Base-by-base conservation (phyloP, 179 eudicot genomes). In the Heliamphora pulchella region DNA sequence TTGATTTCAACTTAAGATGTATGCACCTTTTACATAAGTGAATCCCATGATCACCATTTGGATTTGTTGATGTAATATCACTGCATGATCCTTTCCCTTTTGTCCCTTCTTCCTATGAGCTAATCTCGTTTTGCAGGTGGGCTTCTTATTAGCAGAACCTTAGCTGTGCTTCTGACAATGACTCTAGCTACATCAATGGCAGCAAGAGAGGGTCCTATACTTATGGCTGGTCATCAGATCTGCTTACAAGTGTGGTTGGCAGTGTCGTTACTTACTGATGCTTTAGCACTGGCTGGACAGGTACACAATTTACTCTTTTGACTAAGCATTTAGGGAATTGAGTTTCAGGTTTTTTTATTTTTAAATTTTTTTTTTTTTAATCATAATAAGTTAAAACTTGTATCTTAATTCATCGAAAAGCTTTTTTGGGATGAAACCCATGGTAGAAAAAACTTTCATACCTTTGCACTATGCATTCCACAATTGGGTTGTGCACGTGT, bases 241-340 rank as follows among this genome's bases (percentile, higher is more conserved):
- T 93, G 97, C 81, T 79, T 92, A 43, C 84, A 95, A 89, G 86
- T 95, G 61, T 95, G 98, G 98, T 81, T 95, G 87, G 90, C 97
- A 5, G 84, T 95, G 85, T 95, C 98, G 72, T 85, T 95, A 89
- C 91, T 95, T 73, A 92, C 93, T 81, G 98, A 95, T 91, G 98
- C 98, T 81, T 85, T 93, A 83, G 98, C 98, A 77, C 87, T 93
- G 80, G 92, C 98, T 44, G 98, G 92, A 61, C 98, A 93, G 96
- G 98, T 95, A 77, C 8, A 6, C 10, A 73, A n/a, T 80, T 51
- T 51, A 55, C 41, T 2, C 46, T 54, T 71, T 48, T 31, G 44
- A 22, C 78, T 58, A 55, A 75, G 50, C 50, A 50, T 61, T 65
- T 3, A 65, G 31, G 44, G 13, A 31, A 20, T 65, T 65, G 44